A percentile compares a stretch with the other conserved stretches of the same genome.
Evolutionary conservation across 1,284 basidiomycete genomes (phyloP).

Genomic region (Mycena citricolor): DNA sequence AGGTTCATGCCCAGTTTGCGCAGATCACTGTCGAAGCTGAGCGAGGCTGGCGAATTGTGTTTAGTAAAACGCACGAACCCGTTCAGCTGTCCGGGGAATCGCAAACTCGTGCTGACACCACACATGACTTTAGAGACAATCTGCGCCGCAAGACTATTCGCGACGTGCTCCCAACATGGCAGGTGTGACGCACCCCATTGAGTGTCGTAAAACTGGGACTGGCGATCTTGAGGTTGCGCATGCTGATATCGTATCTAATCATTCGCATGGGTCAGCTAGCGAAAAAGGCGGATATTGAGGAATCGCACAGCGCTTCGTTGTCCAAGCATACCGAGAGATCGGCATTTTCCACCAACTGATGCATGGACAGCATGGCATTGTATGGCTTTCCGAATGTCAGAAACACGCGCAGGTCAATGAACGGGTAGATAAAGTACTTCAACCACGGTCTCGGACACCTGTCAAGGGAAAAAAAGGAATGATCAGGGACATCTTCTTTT

Average conservation of each 20-base stretch:
- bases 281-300: background rate
- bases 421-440: constrained; percentile 68
- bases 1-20: constrained; percentile 94
- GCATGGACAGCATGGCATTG: constrained; percentile 86
- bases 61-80: constrained; percentile 45
- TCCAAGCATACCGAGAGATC: constrained; percentile 91
- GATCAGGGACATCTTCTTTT: constrained; percentile 24
- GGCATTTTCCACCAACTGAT: constrained; percentile 90
- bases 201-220: constrained; percentile 74
- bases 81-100: constrained; percentile 94
- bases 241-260: constrained; percentile 77
- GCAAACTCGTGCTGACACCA: constrained; percentile 85
- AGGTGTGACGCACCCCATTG: constrained; percentile 65
- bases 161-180: constrained; percentile 10
- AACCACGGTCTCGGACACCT: constrained; percentile 94
- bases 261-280: constrained; percentile 5
- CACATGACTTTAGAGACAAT: constrained; percentile 86
- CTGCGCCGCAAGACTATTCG: constrained; percentile 35
- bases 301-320: constrained; percentile 85
- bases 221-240: constrained; percentile 73
- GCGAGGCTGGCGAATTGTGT: background rate
- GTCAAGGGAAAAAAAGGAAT: constrained; percentile 6
- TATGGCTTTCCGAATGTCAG: constrained; percentile 73
- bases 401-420: too few species aligned
- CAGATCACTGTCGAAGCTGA: constrained; percentile 64